Base-by-base conservation (phyloP, 352 stramenopile species). In the Pythium dissotocum region DNA sequence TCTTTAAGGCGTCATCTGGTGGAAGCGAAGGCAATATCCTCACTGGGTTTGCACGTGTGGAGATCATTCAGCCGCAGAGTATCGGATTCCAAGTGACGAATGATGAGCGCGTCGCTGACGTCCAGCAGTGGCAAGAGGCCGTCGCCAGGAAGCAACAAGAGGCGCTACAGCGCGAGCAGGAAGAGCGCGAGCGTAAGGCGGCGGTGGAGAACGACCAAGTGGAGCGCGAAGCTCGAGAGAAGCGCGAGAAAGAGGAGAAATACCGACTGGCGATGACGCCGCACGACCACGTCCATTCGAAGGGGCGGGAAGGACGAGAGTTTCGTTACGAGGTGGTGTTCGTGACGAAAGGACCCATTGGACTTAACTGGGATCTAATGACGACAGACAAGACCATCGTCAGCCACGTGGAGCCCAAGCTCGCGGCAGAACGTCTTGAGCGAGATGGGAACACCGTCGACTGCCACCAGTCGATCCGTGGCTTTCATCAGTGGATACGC, bases 301-400 rank as follows among this genome's bases (percentile, higher is more conserved):
- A 88, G 65, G 76, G 83, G 24, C 8, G 32, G 12, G 75, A 79
- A 9, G 83, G 79, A 5, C 61, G 72, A 51, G 83, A 91, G 54
- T 91, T 93, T 58, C 84, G 83, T 4, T 93, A 89, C 59, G 82
- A 84, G 30, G 82, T 84, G 24, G 67, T 81, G 35, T 91, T 93
- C 60, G 71, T 69, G 26, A 79, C 74, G 1, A 75, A 71, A 21
- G 80, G 80, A 18, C 77, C 85, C 7, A 87, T 91, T 28, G 85
- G 85, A 12, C 72, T 91, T 49, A 88, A 90, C 62, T 93, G 85
- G 85, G 81, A 93, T 60, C 61, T 90, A 53, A 71, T 87, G 48
- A 77, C 75, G 40, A 63, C 44, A 18, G 71, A 82, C 51, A 80
- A 77, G 30, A 81, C 82, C 0, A 59, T 91, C 21, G 82, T 90